Percentiles rank a stretch among this genome's conserved stretches.
Conservation (phyloP, 352 stramenopile genomes). For the Globisporangium rhizosaccharum region DNA sequence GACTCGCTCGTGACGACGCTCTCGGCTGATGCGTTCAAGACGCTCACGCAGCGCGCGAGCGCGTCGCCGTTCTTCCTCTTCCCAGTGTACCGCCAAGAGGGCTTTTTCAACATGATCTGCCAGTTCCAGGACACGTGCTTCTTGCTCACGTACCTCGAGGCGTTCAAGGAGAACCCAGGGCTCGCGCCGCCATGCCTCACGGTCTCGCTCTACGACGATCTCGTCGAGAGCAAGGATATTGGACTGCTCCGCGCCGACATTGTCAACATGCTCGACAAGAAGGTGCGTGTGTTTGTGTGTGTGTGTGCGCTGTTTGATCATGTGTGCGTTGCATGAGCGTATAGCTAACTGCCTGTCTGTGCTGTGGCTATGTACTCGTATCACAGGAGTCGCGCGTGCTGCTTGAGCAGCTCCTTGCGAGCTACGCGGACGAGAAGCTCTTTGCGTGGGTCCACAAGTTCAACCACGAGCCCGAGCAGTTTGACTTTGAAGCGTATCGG, state of each 20-base stretch:
- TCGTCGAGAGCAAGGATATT: constrained; percentile 70
- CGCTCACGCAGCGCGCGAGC: constrained; percentile 43
- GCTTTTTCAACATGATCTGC: constrained; percentile 87
- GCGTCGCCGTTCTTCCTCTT: constrained; percentile 74
- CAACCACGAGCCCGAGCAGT: constrained; percentile 79
- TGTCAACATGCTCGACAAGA: constrained; percentile 84
- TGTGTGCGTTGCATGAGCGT: background rate
- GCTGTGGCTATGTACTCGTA: no score
- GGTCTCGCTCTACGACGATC: constrained; percentile 74
- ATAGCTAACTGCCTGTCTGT: background rate
- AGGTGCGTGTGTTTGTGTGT: constrained; percentile 16
- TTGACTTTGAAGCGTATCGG: constrained; percentile 82
- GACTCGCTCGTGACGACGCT: constrained; percentile 63
- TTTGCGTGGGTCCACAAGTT: constrained; percentile 79
- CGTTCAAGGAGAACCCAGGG: constrained; percentile 81
- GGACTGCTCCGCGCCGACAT: constrained; percentile 73
- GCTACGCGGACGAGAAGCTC: constrained; percentile 66
- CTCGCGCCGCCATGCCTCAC: constrained; percentile 72
- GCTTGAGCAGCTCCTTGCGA: constrained; percentile 50
- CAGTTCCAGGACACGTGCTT: constrained; percentile 89
- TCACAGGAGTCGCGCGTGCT: constrained; percentile 57
- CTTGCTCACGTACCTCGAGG: constrained; percentile 81
- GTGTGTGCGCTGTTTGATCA: background rate
- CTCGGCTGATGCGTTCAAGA: constrained; percentile 26
- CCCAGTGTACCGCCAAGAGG: constrained; percentile 77